Conservation (phyloP, 2,329 filamentous ascomycete species). For the Colletotrichum tabaci region DNA sequence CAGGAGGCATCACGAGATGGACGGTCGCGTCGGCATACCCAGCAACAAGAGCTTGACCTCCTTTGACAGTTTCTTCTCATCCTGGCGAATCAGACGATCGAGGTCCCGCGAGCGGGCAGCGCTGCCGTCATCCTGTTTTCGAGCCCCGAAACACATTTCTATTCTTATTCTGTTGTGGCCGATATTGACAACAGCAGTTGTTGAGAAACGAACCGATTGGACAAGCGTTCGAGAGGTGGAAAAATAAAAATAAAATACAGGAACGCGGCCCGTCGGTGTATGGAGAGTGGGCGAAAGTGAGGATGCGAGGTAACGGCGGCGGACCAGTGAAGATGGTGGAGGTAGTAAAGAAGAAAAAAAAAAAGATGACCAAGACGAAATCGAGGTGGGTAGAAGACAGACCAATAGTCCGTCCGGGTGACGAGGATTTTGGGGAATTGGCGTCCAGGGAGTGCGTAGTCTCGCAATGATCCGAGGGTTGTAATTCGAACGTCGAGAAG, state of each 20-base stretch:
- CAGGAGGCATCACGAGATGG: neutral
- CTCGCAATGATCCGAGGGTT: slow-evolving; percentile 28
- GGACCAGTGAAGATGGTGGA: slow-evolving; percentile 1
- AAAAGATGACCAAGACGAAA: slow-evolving; percentile 7
- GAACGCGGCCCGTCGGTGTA: slow-evolving; percentile 15
- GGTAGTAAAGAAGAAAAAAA: neutral
- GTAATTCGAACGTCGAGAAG: slow-evolving; percentile 25
- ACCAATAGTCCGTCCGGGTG: slow-evolving; percentile 4
- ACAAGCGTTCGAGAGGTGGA: neutral
- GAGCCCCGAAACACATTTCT: slow-evolving; percentile 76
- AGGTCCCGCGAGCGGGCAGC: slow-evolving; percentile 79
- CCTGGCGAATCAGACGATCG: slow-evolving; percentile 86
- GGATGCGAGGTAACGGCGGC: neutral
- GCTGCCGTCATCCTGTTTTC: slow-evolving; percentile 65
- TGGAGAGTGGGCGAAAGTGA: neutral
- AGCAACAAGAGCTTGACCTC: slow-evolving; percentile 96
- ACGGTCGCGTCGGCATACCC: slow-evolving; percentile 69
- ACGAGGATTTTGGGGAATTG: slow-evolving; percentile 8
- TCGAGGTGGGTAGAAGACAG: slow-evolving; percentile 10
- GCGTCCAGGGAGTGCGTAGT: slow-evolving; percentile 19
- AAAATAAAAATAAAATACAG: neutral
- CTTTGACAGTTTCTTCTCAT: slow-evolving; percentile 88
- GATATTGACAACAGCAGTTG: slow-evolving; percentile 16
- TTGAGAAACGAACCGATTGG: neutral
- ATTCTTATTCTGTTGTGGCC: neutral